phyloP scores from a whole-genome alignment of 2,329 filamentous ascomycete genomes.

The Colletotrichum navitas region DNA sequence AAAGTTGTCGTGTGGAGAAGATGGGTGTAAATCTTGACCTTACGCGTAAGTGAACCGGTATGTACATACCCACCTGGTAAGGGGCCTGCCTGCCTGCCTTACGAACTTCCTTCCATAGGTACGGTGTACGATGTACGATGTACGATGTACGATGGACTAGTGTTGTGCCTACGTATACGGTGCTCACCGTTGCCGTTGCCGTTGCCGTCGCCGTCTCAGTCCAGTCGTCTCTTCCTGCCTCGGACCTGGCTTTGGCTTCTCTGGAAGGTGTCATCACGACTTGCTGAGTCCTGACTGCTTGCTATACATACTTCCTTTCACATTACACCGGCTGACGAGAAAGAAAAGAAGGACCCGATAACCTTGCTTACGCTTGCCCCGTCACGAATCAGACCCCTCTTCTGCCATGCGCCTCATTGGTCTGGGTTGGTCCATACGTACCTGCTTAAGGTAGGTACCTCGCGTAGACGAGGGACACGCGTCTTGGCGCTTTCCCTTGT shows the following conservation, averaged over 20 bases:
- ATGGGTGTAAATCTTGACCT: not conserved
- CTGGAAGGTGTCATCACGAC: no score
- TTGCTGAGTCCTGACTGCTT: no score
- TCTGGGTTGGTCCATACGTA: no score
- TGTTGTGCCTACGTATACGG: no score
- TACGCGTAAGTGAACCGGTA: no score
- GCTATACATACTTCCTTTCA: not conserved
- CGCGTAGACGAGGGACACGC: slow-evolving; percentile 5
- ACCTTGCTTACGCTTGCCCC: not conserved
- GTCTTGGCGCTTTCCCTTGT: not conserved
- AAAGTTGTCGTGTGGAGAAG: slow-evolving; percentile 1
- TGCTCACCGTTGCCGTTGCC: not conserved
- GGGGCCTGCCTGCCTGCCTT: no score
- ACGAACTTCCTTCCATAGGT: not conserved
- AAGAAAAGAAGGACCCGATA: not conserved
- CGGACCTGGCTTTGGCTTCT: no score
- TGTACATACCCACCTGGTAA: no score
- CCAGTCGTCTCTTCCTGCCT: no score
- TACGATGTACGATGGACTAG: no score
- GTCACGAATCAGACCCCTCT: not conserved
- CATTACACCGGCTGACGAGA: not conserved
- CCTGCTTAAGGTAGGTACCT: no score
- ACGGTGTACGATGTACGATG: no score
- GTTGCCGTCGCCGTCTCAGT: not conserved
- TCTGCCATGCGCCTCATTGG: not conserved